Percentiles rank a stretch among this genome's conserved stretches.
Conservation (phyloP, 2,329 filamentous ascomycete genomes). For the Fusarium pseudocircinatum region DNA sequence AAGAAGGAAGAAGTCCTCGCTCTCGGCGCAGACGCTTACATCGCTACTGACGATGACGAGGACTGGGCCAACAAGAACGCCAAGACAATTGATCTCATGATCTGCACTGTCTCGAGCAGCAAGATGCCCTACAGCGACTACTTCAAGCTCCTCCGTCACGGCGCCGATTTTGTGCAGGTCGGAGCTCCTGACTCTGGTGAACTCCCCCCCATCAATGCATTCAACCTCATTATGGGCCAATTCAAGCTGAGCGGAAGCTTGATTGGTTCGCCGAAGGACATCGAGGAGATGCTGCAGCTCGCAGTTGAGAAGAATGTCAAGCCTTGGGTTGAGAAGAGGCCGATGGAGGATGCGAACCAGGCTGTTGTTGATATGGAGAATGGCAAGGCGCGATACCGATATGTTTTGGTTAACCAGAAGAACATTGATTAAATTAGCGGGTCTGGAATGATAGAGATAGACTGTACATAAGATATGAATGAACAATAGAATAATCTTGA, state of each 20-base stretch:
- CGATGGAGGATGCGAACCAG: conserved; percentile 65
- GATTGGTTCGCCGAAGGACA: conserved; percentile 63
- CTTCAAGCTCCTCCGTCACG: conserved; percentile 65
- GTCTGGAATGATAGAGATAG: not conserved
- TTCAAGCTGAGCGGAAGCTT: conserved; percentile 57
- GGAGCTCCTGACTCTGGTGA: conserved; percentile 48
- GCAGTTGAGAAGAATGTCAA: conserved; percentile 65
- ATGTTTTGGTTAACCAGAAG: conserved; percentile 57
- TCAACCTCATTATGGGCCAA: conserved; percentile 32
- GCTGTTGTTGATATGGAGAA: conserved; percentile 63
- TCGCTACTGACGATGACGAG: conserved; percentile 55
- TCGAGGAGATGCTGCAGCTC: conserved; percentile 67
- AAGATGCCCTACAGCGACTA: conserved; percentile 71
- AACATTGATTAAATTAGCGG: conserved; percentile 19
- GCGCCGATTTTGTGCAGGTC: conserved; percentile 72
- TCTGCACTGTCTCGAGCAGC: conserved; percentile 63
- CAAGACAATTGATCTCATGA: conserved; percentile 63
- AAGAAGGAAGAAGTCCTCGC: conserved; percentile 65
- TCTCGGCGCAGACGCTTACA: conserved; percentile 64
- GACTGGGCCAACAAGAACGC: conserved; percentile 64
- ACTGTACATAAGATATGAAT: conserved; percentile 8
- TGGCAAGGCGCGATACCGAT: conserved; percentile 61
- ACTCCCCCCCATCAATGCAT: conserved; percentile 39
- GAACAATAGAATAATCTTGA: conserved; percentile 11
- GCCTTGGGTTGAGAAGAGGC: conserved; percentile 65